Conservation (phyloP, 2,329 filamentous ascomycete species). For the Aphanoascus verrucosus region DNA sequence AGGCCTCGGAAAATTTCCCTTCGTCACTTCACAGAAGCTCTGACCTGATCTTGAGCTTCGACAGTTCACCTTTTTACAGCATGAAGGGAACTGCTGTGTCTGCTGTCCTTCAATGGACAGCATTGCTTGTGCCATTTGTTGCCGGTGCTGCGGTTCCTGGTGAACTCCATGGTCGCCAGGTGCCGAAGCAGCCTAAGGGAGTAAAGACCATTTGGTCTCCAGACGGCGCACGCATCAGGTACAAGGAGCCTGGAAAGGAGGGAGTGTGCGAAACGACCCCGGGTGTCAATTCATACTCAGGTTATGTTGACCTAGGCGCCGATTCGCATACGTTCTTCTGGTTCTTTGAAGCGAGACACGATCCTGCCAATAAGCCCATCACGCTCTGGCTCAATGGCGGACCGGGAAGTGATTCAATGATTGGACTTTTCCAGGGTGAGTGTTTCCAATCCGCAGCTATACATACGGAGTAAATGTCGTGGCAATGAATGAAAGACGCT, state of each 20-base stretch:
- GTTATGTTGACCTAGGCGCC: slow-evolving; percentile 44
- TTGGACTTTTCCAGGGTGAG: slow-evolving; percentile 35
- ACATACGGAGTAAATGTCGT: not conserved
- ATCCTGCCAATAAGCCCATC: slow-evolving; percentile 45
- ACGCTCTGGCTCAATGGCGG: slow-evolving; percentile 55
- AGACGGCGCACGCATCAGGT: slow-evolving; percentile 44
- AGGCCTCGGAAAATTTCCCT: not conserved
- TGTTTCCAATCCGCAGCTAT: not conserved
- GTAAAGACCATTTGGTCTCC: slow-evolving; percentile 32
- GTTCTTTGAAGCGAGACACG: slow-evolving; percentile 50
- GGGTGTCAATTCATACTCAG: slow-evolving; percentile 48
- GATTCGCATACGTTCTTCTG: slow-evolving; percentile 56
- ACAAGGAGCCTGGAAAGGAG: slow-evolving; percentile 45
- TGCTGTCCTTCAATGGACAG: slow-evolving; percentile 5
- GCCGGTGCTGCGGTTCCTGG: slow-evolving; percentile 19
- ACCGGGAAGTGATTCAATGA: slow-evolving; percentile 49
- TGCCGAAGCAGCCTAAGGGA: slow-evolving; percentile 29
- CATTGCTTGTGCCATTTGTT: slow-evolving; percentile 11
- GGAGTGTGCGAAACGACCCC: slow-evolving; percentile 48
- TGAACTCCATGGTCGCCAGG: slow-evolving; percentile 22
- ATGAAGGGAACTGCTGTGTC: slow-evolving; percentile 3
- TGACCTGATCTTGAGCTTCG: not conserved
- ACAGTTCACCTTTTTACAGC: not conserved
- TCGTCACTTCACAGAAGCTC: not conserved
- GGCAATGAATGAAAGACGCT: slow-evolving; percentile 11